Percentiles rank a stretch among this genome's conserved stretches.
Evolutionary conservation across 208 protist genomes (phyloP).

Genomic region (Blastocrithidia nonstop): DNA sequence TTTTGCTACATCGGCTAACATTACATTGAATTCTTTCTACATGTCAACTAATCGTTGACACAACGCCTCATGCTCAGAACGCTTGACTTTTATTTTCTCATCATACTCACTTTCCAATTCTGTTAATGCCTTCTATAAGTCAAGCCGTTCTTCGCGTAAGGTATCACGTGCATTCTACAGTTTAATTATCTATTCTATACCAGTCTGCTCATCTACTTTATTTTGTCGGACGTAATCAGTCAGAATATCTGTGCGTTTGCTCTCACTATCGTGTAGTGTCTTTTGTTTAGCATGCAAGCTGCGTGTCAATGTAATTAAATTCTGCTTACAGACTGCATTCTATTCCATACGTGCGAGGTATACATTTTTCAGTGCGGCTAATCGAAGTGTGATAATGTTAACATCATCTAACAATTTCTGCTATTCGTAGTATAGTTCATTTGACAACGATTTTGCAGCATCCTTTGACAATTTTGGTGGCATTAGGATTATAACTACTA

Average conservation of each 20-base stretch:
- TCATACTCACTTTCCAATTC: slow-evolving; percentile 34
- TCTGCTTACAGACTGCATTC: slow-evolving; percentile 13
- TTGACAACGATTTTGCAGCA: slow-evolving; percentile 7
- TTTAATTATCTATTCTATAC: slow-evolving; percentile 30
- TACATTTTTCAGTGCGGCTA: slow-evolving; percentile 41
- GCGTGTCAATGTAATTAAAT: slow-evolving; percentile 18
- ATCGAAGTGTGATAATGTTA: slow-evolving; percentile 16
- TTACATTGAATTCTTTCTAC: slow-evolving; percentile 67
- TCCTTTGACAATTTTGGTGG: slow-evolving; percentile 11
- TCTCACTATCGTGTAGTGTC: slow-evolving; percentile 13
- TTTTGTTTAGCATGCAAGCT: slow-evolving; percentile 11
- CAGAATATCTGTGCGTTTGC: slow-evolving; percentile 64
- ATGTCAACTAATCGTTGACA: slow-evolving; percentile 46
- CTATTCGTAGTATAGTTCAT: slow-evolving; percentile 33
- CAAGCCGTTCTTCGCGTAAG: slow-evolving; percentile 46
- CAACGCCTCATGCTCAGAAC: slow-evolving; percentile 37
- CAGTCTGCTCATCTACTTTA: slow-evolving; percentile 58
- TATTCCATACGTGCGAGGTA: slow-evolving; percentile 36
- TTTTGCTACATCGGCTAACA: slow-evolving; percentile 49
- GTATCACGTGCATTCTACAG: slow-evolving; percentile 33
- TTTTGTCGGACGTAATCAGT: slow-evolving; percentile 73
- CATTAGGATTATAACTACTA: slow-evolving; percentile 1
- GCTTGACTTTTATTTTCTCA: slow-evolving; percentile 36
- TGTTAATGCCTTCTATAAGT: slow-evolving; percentile 30
- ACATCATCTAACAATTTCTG: slow-evolving; percentile 56